Conservation (phyloP, 805 yeast species). For the Ogataea corticis region DNA sequence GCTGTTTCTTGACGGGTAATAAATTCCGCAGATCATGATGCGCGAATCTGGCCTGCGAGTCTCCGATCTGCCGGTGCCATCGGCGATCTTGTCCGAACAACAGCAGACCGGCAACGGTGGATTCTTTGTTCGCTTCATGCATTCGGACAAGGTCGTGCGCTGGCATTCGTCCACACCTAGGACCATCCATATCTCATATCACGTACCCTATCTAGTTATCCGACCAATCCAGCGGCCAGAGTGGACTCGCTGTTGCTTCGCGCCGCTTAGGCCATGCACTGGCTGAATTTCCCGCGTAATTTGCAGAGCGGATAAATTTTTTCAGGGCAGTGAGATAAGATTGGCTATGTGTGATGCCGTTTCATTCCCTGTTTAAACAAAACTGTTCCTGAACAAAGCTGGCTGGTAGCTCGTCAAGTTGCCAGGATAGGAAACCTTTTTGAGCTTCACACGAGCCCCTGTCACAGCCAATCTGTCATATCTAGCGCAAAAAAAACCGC, state of each 20-base stretch:
- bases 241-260: not conserved
- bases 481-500: not conserved
- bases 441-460: not conserved
- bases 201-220: not conserved
- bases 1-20: slow-evolving; percentile 11
- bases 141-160: not conserved
- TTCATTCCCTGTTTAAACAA: not conserved
- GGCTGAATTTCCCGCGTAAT: not conserved
- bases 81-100: no score
- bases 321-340: slow-evolving; percentile 2
- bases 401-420: slow-evolving; percentile 5
- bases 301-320: not conserved
- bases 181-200: not conserved
- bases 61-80: not conserved
- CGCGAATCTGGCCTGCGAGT: not conserved
- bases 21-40: not conserved
- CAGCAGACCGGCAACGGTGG: no score
- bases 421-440: slow-evolving; percentile 5
- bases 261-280: no score
- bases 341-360: slow-evolving; percentile 1
- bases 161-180: not conserved
- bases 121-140: no score
- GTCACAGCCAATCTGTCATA: not conserved
- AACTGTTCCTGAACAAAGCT: not conserved
- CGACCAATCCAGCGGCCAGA: not conserved